Evolutionary conservation across 2,329 filamentous ascomycete genomes (phyloP).

Genomic region (Atkinsonella hypoxylon): DNA sequence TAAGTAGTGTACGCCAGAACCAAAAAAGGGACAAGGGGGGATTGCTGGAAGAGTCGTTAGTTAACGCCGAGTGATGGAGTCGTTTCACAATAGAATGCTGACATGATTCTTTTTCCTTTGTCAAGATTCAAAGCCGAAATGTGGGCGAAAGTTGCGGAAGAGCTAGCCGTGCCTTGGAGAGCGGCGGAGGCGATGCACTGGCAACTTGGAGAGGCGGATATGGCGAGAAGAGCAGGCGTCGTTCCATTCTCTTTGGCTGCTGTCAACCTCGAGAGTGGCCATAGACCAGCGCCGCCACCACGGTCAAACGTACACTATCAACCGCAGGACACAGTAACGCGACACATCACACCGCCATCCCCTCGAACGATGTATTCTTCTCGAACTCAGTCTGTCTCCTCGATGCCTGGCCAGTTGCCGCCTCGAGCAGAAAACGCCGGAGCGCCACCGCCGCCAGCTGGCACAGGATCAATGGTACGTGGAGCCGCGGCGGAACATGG

Average conservation of each 20-base stretch:
- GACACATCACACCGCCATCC: constrained; percentile 30
- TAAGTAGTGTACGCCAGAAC: constrained; percentile 30
- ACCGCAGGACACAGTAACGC: constrained; percentile 33
- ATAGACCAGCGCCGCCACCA: constrained; percentile 27
- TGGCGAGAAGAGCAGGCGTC: constrained; percentile 84
- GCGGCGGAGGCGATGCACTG: constrained; percentile 97
- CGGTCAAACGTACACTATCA: constrained; percentile 30
- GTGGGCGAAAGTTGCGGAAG: constrained; percentile 92
- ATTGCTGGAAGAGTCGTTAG: no score
- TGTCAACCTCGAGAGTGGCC: constrained; percentile 34
- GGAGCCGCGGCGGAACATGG: constrained; percentile 16
- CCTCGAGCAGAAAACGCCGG: constrained; percentile 9
- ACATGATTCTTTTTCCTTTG: not conserved
- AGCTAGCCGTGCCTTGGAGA: constrained; percentile 91
- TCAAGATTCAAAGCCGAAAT: constrained; percentile 89
- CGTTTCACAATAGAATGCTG: not conserved
- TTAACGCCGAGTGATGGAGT: no score
- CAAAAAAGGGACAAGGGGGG: not conserved
- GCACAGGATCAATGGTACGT: constrained; percentile 10
- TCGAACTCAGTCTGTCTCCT: constrained; percentile 21
- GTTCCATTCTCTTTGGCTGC: constrained; percentile 66
- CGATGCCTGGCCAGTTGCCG: constrained; percentile 23
- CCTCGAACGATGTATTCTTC: constrained; percentile 27
- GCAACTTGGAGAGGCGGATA: constrained; percentile 86
- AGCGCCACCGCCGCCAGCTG: constrained; percentile 22